A percentile compares a stretch with the other conserved stretches of the same genome.
phyloP scores from a whole-genome alignment of 2,329 filamentous ascomycete genomes.

The Camptophora hylomeconis region DNA sequence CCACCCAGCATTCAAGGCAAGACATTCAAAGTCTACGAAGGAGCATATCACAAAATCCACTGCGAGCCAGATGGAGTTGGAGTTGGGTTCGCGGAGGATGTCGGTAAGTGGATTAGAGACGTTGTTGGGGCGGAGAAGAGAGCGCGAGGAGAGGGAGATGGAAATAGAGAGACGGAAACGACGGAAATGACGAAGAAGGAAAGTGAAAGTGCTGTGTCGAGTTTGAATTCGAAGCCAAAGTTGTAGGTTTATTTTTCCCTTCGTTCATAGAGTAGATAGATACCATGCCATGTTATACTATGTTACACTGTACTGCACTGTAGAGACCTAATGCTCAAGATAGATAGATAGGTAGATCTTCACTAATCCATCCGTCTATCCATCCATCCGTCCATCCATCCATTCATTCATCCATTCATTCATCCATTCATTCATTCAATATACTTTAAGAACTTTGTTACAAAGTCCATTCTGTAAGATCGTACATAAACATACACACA shows the following conservation, averaged over 20 bases:
- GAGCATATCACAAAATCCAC: conserved; percentile 57
- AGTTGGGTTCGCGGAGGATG: conserved; percentile 38
- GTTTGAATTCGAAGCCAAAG: conserved; percentile 6
- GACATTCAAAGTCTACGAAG: conserved; percentile 60
- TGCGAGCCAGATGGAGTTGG: conserved; percentile 20
- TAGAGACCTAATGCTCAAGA: too few species aligned
- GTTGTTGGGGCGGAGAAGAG: conserved; percentile 2
- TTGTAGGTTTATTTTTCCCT: conserved; percentile 7
- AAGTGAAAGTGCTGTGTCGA: conserved; percentile 3
- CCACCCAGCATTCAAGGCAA: conserved; percentile 41
- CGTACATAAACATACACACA: too few species aligned
- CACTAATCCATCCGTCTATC: too few species aligned
- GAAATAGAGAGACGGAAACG: conserved; percentile 9
- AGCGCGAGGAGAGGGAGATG: conserved; percentile 6
- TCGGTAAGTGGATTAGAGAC: conserved; percentile 48
- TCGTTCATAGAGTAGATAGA: background rate
- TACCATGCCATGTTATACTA: background rate
- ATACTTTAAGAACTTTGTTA: too few species aligned
- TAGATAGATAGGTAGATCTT: too few species aligned
- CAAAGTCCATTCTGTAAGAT: too few species aligned
- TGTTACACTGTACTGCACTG: background rate
- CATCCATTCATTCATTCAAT: too few species aligned
- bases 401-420: too few species aligned
- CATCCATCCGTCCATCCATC: too few species aligned
- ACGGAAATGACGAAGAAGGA: conserved; percentile 2